phyloP scores from a whole-genome alignment of 1,284 basidiomycete species.

The Ceratorhiza oryzae-sativae region DNA sequence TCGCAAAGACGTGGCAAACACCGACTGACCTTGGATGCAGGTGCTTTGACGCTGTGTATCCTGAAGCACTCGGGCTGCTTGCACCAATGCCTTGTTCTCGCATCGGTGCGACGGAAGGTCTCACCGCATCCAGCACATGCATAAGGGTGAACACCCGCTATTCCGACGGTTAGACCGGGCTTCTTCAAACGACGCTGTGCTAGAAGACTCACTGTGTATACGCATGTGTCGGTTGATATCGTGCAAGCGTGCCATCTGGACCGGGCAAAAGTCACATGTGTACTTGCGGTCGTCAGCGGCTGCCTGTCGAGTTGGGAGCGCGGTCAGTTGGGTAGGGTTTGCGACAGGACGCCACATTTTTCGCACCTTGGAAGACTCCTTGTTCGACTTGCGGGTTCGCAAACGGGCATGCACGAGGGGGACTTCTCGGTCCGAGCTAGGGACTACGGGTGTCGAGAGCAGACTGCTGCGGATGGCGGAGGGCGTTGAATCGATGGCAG shows the following conservation, averaged over 20 bases:
- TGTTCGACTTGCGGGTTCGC: conserved; percentile 20
- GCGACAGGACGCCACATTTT: background rate
- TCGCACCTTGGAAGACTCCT: conserved; percentile 34
- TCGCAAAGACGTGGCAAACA: too few relatives aligned
- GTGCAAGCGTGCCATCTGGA: conserved; percentile 35
- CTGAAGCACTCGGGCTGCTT: conserved; percentile 38
- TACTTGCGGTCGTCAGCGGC: conserved; percentile 31
- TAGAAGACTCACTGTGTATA: conserved; percentile 37
- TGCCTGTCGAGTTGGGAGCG: background rate
- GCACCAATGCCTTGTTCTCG: conserved; percentile 36
- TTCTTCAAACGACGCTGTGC: background rate
- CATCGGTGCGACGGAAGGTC: conserved; percentile 35
- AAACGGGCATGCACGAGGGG: conserved; percentile 17
- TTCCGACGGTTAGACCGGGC: background rate
- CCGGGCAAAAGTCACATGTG: conserved; percentile 34
- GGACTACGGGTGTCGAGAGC: conserved; percentile 14
- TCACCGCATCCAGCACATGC: conserved; percentile 36
- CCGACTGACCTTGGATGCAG: conserved; percentile 27
- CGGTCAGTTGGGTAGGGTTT: background rate
- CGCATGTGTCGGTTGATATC: conserved; percentile 39
- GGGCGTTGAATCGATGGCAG: background rate
- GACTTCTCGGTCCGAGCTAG: conserved; percentile 26
- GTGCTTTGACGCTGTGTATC: conserved; percentile 30
- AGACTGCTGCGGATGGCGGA: background rate
- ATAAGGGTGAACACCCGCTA: conserved; percentile 39